Base-by-base conservation (phyloP, 1,284 basidiomycete species). In the Fomitopsis pinicola region DNA sequence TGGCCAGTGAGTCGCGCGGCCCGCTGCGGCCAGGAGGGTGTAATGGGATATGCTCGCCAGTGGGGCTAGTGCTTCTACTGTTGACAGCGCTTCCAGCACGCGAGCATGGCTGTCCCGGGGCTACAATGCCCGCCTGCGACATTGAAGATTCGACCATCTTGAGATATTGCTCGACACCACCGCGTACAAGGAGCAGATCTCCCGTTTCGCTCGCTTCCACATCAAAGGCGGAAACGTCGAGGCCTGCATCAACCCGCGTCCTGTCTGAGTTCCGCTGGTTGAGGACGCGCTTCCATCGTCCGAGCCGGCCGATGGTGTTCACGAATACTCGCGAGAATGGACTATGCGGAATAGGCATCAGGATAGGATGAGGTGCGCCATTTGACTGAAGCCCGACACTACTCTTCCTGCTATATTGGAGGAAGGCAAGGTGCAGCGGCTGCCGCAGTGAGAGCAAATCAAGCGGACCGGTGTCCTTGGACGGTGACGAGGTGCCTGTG, bases 211-310 rank as follows among this genome's bases (percentile, higher is more conserved):
- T 83, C 55, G 84, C 69, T 69, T 90, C 89, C 46, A 90, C 73
- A 67, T 91, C 86, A 68, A 91, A 89, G 5, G 87, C 85, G 0
- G 87, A 85, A 2, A 85, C 79, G 63, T 83, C 84, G 8, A 81
- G 78, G 61, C 79, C 82, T 10, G 77, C 74, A 1, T 74, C 78
- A 12, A 83, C 69, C 12, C 79, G 77, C 35, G 75, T 73, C 45
- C 74, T 70, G 36, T 75, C 65, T 22, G 75, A 71, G 19, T 71
- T 69, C 4, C 86, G 77, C 17, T 86, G 81, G 63, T 89, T 88
- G 52, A 93, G 71, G 14, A 90, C 90, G 2, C 91, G 83, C 66
- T 83, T 90, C 88, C 92, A 92, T n/a, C 89, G 78, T 8, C 92
- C 91, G 15, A 94, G 75, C 3, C 88, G 82, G 2, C 91, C 89